phyloP scores from a whole-genome alignment of 768 basidiomycete species.

The Boletus subparvulus region DNA sequence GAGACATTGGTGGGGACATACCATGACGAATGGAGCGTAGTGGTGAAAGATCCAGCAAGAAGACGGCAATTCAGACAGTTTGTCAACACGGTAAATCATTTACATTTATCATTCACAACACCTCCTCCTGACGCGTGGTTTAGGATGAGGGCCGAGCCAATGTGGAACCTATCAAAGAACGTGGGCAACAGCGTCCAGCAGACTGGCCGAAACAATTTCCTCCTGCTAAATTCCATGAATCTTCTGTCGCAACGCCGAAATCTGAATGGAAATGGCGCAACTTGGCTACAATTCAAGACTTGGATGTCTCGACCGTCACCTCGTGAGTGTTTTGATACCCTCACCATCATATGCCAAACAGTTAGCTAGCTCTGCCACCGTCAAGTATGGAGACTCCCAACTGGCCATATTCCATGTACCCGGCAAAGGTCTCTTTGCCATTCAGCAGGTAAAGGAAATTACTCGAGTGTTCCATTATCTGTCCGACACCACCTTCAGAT shows the following conservation, averaged over 20 bases:
- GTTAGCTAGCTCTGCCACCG: conserved; percentile 40
- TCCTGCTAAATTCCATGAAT: conserved; percentile 42
- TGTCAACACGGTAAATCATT: conserved; percentile 51
- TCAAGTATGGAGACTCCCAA: conserved; percentile 65
- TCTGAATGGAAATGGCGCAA: conserved; percentile 56
- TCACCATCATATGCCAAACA: not conserved
- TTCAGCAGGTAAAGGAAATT: conserved; percentile 56
- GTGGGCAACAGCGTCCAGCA: conserved; percentile 62
- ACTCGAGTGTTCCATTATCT: not conserved
- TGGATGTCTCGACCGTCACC: conserved; percentile 47
- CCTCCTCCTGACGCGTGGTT: not conserved
- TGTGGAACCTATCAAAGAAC: conserved; percentile 54
- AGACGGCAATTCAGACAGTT: conserved; percentile 60
- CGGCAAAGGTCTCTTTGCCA: conserved; percentile 56
- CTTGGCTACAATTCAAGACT: conserved; percentile 48
- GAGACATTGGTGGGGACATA: conserved; percentile 62
- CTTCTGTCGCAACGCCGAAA: conserved; percentile 44
- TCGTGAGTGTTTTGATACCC: conserved; percentile 36
- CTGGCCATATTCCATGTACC: conserved; percentile 69
- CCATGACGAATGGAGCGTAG: conserved; percentile 67
- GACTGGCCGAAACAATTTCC: conserved; percentile 64
- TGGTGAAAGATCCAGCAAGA: conserved; percentile 52
- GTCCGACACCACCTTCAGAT: conserved; percentile 28
- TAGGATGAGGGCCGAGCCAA: not conserved
- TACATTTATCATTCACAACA: not conserved